Conservation (phyloP, 179 eudicot species). For the Pouteria campechiana region DNA sequence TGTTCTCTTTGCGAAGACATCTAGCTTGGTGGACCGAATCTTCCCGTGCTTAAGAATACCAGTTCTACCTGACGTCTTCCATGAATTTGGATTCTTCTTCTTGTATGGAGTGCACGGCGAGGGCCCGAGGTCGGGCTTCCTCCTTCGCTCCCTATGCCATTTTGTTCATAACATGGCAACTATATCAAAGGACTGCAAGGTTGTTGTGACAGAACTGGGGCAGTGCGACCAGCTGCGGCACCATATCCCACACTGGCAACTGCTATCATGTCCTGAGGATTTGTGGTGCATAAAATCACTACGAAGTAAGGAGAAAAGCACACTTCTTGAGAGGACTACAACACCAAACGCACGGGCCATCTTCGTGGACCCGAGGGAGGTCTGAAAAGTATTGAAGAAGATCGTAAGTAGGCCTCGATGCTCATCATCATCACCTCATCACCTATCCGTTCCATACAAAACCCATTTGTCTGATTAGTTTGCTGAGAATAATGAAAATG, state of each 20-base stretch:
- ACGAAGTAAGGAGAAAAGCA: background rate
- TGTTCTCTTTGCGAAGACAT: constrained; percentile 1
- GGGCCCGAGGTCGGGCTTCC: constrained; percentile 15
- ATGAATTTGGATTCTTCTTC: constrained; percentile 21
- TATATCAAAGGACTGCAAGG: constrained; percentile 7
- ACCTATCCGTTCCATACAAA: too few relatives aligned
- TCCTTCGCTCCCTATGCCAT: constrained; percentile 13
- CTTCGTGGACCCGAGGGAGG: constrained; percentile 27
- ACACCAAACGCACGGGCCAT: constrained; percentile 4
- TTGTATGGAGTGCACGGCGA: constrained; percentile 17
- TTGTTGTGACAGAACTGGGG: constrained; percentile 19
- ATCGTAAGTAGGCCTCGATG: too few relatives aligned
- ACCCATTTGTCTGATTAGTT: too few relatives aligned
- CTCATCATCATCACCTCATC: too few relatives aligned
- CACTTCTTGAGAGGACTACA: constrained; percentile 8
- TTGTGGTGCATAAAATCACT: constrained; percentile 26
- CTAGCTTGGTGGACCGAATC: constrained; percentile 1
- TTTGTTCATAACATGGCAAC: constrained; percentile 18
- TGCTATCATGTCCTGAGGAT: constrained; percentile 20
- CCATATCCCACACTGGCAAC: constrained; percentile 20
- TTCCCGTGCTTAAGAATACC: constrained; percentile 13
- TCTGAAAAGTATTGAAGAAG: too few relatives aligned
- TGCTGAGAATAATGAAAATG: too few relatives aligned
- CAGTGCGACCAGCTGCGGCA: constrained; percentile 6
- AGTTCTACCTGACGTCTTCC: constrained; percentile 7